Percentiles rank a stretch among this genome's conserved stretches.
Conservation (phyloP, 1,284 basidiomycete genomes). For the Heterobasidion occidentale region DNA sequence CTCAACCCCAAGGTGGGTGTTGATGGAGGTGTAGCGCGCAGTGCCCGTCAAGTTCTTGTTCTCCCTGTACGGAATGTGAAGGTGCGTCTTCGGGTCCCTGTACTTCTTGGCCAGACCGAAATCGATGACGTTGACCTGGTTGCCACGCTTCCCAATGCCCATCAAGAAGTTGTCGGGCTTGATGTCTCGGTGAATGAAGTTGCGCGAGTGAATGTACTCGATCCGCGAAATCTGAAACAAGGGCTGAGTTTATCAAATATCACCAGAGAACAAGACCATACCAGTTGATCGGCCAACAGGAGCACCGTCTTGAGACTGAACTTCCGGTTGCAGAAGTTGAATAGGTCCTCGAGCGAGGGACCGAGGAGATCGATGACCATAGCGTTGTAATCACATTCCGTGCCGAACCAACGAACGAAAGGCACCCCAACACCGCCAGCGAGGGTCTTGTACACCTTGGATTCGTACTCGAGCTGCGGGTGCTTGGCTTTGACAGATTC, state of each 20-base stretch:
- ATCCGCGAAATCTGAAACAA: slow-evolving; percentile 87
- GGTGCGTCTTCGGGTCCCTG: slow-evolving; percentile 98
- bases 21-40: slow-evolving; percentile 98
- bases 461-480: slow-evolving; percentile 99
- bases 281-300: slow-evolving; percentile 94
- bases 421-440: slow-evolving; percentile 98
- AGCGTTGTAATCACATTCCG: slow-evolving; percentile 99
- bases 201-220: slow-evolving; percentile 98
- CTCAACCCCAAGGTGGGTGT: slow-evolving; percentile 97
- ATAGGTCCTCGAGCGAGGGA: slow-evolving; percentile 95
- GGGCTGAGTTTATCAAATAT: slow-evolving; percentile 6
- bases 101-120: slow-evolving; percentile 99
- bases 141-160: slow-evolving; percentile 99
- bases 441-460: slow-evolving; percentile 94
- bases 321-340: slow-evolving; percentile 99
- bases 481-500: slow-evolving; percentile 99
- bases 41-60: slow-evolving; percentile 99
- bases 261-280: slow-evolving; percentile 30
- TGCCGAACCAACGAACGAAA: slow-evolving; percentile 97
- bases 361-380: slow-evolving; percentile 99
- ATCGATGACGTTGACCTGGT: slow-evolving; percentile 99
- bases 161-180: slow-evolving; percentile 99
- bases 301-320: slow-evolving; percentile 97
- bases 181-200: slow-evolving; percentile 99
- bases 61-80: slow-evolving; percentile 99